phyloP scores from a whole-genome alignment of 169 alveolate species.

The Plasmodium inui region DNA sequence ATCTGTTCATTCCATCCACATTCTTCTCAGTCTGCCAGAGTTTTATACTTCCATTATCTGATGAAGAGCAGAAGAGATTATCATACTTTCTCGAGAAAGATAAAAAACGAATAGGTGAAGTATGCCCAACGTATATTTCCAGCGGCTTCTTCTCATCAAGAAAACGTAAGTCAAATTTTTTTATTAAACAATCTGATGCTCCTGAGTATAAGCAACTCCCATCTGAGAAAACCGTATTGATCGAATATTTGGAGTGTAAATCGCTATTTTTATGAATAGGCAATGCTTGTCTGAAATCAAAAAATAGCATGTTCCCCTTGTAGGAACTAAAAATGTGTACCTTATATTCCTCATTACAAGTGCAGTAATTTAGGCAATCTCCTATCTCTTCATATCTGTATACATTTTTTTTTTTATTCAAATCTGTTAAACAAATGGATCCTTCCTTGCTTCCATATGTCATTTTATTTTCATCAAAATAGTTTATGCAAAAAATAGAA shows the following conservation, averaged over 20 bases:
- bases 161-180: conserved; percentile 47
- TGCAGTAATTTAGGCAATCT: conserved; percentile 31
- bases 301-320: conserved; percentile 42
- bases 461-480: conserved; percentile 39
- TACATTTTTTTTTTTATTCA: conserved; percentile 46
- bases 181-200: conserved; percentile 55
- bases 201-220: conserved; percentile 37
- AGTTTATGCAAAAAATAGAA: conserved; percentile 60
- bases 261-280: conserved; percentile 44
- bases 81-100: conserved; percentile 19
- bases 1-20: not conserved
- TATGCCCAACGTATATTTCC: conserved; percentile 54
- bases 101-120: conserved; percentile 56
- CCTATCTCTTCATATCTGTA: conserved; percentile 57
- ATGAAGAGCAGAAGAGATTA: conserved; percentile 27
- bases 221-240: conserved; percentile 17
- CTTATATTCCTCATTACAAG: not conserved
- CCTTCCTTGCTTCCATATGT: conserved; percentile 71
- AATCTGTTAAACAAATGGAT: conserved; percentile 35
- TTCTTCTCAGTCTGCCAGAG: conserved; percentile 15
- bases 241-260: conserved; percentile 48
- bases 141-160: conserved; percentile 18
- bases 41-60: conserved; percentile 67
- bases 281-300: conserved; percentile 27
- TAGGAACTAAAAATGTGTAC: conserved; percentile 53